These are phyloP conservation scores for Pichia sp. DNA, from an alignment of 1,139 yeast genomes.

Conservation along the genomic window DNA sequence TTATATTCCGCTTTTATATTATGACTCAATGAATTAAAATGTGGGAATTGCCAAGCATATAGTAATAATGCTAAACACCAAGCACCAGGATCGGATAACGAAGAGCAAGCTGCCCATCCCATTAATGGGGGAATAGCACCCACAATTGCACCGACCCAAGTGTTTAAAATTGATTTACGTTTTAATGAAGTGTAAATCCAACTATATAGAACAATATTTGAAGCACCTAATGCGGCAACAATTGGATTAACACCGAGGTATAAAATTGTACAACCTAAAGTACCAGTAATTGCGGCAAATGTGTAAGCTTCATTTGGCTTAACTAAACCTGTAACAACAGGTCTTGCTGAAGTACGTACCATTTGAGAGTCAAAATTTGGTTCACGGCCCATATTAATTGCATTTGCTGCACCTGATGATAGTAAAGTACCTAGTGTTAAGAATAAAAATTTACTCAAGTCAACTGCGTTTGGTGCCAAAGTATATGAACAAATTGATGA, in stretches of 20 bases:
- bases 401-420: conserved; percentile 91
- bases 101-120: conserved; percentile 98
- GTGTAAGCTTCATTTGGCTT: conserved; percentile 69
- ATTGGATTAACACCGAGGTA: conserved; percentile 79
- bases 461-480: conserved; percentile 72
- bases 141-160: conserved; percentile 98
- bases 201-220: conserved; percentile 74
- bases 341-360: conserved; percentile 86
- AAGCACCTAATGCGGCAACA: conserved; percentile 70
- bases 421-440: conserved; percentile 81
- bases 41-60: conserved; percentile 99
- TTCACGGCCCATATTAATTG: conserved; percentile 95
- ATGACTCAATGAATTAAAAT: conserved; percentile 87
- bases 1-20: conserved; percentile 82
- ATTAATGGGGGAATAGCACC: conserved; percentile 98
- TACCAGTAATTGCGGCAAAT: conserved; percentile 73
- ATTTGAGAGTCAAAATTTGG: conserved; percentile 82
- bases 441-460: conserved; percentile 61
- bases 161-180: conserved; percentile 74
- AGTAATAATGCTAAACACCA: conserved; percentile 89
- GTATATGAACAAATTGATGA: conserved; percentile 94
- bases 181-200: conserved; percentile 91
- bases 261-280: conserved; percentile 61
- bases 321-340: conserved; percentile 80
- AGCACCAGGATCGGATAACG: conserved; percentile 80